phyloP scores from a whole-genome alignment of 306 rosid species.

The Quercus rubra region DNA sequence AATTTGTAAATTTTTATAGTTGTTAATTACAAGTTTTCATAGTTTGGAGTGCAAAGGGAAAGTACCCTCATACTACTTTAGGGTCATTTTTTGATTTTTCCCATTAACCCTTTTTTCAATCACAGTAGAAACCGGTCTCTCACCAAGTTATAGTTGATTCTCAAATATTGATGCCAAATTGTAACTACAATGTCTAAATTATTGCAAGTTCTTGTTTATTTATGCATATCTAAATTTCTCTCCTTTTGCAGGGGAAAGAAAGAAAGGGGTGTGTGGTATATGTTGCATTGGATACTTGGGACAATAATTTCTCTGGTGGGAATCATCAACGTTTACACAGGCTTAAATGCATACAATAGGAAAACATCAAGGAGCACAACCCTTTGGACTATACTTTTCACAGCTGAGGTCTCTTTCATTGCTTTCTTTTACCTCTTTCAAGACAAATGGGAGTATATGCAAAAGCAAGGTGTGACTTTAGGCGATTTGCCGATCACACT shows the following conservation, averaged over 20 bases:
- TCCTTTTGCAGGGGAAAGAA: slow-evolving; percentile 63
- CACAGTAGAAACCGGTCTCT: neutral
- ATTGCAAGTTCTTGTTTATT: neutral
- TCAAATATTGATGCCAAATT: neutral
- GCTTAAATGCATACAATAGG: slow-evolving; percentile 64
- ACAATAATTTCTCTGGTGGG: slow-evolving; percentile 65
- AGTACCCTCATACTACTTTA: no score
- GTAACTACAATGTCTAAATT: neutral
- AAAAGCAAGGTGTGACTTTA: slow-evolving; percentile 64
- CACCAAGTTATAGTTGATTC: neutral
- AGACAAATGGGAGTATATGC: slow-evolving; percentile 77
- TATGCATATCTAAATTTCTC: neutral
- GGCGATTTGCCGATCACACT: slow-evolving; percentile 30
- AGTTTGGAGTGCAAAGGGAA: no score
- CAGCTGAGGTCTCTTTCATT: slow-evolving; percentile 61
- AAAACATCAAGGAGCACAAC: slow-evolving; percentile 61
- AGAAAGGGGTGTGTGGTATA: slow-evolving; percentile 74
- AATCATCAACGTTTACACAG: slow-evolving; percentile 81
- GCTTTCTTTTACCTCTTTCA: slow-evolving; percentile 70
- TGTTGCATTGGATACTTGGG: slow-evolving; percentile 85
- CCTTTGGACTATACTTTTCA: slow-evolving; percentile 84
- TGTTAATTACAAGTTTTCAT: no score
- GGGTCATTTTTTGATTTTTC: no score
- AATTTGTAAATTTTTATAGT: no score
- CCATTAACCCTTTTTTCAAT: neutral